These are phyloP conservation scores for Tuber melanosporum DNA, from an alignment of 495 filamentous ascomycete species.

Conservation along the genomic window DNA sequence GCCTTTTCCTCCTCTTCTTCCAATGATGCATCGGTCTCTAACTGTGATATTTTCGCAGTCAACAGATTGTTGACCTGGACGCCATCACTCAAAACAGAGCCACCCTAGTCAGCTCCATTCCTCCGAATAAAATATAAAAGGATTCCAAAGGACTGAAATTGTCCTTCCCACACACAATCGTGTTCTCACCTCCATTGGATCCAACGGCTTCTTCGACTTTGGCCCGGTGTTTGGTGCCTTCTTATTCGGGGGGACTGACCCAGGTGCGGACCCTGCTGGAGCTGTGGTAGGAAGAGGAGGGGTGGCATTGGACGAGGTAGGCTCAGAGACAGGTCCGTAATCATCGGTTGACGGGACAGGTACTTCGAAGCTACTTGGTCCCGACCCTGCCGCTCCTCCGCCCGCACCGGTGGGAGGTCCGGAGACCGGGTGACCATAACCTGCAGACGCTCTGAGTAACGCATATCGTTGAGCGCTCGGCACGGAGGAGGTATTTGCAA, in stretches of 20 bases:
- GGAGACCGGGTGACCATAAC: neutral
- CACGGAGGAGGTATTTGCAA: slow-evolving; percentile 25
- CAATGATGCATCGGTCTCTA: slow-evolving; percentile 84
- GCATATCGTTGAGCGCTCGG: slow-evolving; percentile 19
- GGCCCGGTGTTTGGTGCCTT: slow-evolving; percentile 22
- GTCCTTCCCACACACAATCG: slow-evolving; percentile 39
- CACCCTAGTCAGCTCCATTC: slow-evolving; percentile 25
- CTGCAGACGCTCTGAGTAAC: slow-evolving; percentile 9
- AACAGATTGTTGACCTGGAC: slow-evolving; percentile 60
- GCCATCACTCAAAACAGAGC: slow-evolving; percentile 3
- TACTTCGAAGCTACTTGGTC: neutral
- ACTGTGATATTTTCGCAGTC: slow-evolving; percentile 86
- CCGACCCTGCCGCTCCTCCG: neutral
- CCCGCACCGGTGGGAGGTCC: neutral
- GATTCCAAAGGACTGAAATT: slow-evolving; percentile 23
- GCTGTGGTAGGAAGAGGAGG: slow-evolving; percentile 44
- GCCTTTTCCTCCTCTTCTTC: slow-evolving; percentile 94
- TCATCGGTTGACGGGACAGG: slow-evolving; percentile 21
- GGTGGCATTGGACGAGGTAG: slow-evolving; percentile 38
- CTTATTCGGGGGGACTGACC: slow-evolving; percentile 12
- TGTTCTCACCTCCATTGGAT: slow-evolving; percentile 42
- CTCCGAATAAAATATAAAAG: neutral
- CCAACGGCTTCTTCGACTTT: slow-evolving; percentile 43
- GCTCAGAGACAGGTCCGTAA: slow-evolving; percentile 38
- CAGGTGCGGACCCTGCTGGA: slow-evolving; percentile 50